These are phyloP conservation scores for Penicillium malachiteum DNA, from an alignment of 495 filamentous ascomycete species.

Conservation along the genomic window DNA sequence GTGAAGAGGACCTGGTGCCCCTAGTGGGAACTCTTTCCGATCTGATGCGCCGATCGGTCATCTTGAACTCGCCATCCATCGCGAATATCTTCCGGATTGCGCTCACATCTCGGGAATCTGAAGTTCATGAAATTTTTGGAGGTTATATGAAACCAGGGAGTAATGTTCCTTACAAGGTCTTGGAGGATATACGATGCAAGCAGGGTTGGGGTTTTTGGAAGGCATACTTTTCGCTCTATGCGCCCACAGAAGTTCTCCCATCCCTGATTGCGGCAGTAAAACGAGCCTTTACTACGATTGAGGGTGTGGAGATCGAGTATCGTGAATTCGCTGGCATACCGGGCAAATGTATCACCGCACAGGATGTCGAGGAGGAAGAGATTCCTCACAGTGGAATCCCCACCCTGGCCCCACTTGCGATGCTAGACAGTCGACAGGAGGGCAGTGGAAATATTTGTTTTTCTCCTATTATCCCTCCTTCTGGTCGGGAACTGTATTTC, in stretches of 20 bases:
- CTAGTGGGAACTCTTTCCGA: background rate
- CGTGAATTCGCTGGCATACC: background rate
- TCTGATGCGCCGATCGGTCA: background rate
- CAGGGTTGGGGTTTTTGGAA: background rate
- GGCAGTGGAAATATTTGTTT: background rate
- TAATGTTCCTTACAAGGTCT: background rate
- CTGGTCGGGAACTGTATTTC: background rate
- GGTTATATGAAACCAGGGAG: background rate
- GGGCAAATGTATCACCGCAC: background rate
- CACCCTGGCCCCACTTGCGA: conserved; percentile 2
- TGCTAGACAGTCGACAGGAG: background rate
- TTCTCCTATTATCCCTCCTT: conserved; percentile 1
- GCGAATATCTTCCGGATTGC: background rate
- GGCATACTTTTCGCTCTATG: background rate
- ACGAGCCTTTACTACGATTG: background rate
- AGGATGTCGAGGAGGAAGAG: conserved; percentile 8
- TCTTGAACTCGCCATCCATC: background rate
- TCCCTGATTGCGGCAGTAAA: background rate
- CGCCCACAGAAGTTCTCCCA: background rate
- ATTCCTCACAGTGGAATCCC: conserved; percentile 14
- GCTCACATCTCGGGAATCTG: background rate
- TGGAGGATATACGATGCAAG: background rate
- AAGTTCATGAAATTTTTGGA: background rate
- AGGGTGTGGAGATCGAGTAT: background rate
- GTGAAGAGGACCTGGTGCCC: background rate